Base-by-base conservation (phyloP, 2,329 filamentous ascomycete species). In the Laburnicola sp. region DNA sequence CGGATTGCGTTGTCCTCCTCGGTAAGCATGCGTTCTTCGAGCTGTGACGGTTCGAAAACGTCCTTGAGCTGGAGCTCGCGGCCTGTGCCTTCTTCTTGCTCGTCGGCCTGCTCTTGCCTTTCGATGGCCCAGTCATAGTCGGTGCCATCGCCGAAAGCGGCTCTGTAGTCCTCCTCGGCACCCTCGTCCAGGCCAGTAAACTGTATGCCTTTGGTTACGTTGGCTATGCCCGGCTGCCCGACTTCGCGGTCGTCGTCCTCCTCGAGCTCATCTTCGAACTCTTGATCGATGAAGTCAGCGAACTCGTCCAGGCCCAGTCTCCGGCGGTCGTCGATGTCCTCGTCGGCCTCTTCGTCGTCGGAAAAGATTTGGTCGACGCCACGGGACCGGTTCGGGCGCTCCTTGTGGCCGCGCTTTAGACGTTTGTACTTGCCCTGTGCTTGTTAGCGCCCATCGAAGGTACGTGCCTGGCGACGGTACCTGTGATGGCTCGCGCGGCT, bases 121-220 rank as follows among this genome's bases (percentile, higher is more conserved):
- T 93, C 88, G 41, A 99, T 78, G 6, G 93, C 94, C 86, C 95
- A 99, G 62, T 92, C 87, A 69, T 97, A 99, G 68, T 99, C 94
- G 58, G 90, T 91, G 49, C 94, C 93, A 68, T 96, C 91, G 55
- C 94, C 94, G 63, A 99, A 99, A 32, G 96, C 96, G 50, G 87
- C 88, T 62, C 94, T 88, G 88, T 97, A 96, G 68, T 97, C 94
- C 70, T 97, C 93, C 31, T 97, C 81, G 3, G 92, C 89, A 64
- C 92, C 90, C 71, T 96, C 92, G 68, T 96, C 92, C 22, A 99
- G 82, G 1, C 92, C 91, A 4, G 89, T 84, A 6, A 87, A 88
- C 68, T 96, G 90, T 25, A 92, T 83, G 8, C 88, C 83, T 34
- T 87, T 84, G 36, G 84, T 81, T 57, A 84, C 80, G 25, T 87